phyloP scores from a whole-genome alignment of 306 rosid species.

The Begonia masoniana region DNA sequence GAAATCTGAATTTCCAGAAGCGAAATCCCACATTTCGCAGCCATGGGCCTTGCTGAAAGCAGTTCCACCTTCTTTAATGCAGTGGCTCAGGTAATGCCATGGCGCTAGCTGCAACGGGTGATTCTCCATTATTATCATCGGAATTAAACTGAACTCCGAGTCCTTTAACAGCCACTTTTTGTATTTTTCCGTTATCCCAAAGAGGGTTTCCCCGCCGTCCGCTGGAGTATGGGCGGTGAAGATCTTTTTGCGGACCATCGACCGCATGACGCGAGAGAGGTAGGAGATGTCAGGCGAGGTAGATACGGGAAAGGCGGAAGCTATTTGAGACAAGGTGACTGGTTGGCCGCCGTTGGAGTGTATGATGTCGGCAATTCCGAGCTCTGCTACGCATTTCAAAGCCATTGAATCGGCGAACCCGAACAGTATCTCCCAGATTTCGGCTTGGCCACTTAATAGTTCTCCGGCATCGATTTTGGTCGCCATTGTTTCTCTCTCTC shows the following conservation, averaged over 20 bases:
- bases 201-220: constrained; percentile 9
- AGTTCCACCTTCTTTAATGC: constrained; percentile 12
- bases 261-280: constrained; percentile 13
- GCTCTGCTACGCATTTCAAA: constrained; percentile 14
- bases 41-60: constrained; percentile 23
- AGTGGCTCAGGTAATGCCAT: constrained; percentile 20
- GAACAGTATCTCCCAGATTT: constrained; percentile 5
- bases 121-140: constrained; percentile 10
- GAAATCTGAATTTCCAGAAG: constrained; percentile 10
- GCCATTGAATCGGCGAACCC: constrained; percentile 10
- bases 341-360: constrained; percentile 2
- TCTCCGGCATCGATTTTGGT: background rate
- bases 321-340: constrained; percentile 9
- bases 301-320: background rate
- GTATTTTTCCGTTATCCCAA: constrained; percentile 9
- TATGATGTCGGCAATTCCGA: constrained; percentile 13
- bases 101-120: constrained; percentile 10
- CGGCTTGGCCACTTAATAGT: constrained; percentile 3
- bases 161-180: constrained; percentile 20
- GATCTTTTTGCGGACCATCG: constrained; percentile 10
- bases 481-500: constrained; percentile 10
- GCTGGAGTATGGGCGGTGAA: constrained; percentile 3
- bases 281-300: constrained; percentile 6
- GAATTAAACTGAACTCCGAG: constrained; percentile 10
- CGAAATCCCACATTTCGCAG: constrained; percentile 19